Conservation (phyloP, 2,329 filamentous ascomycete species). For the Cercospora zeina region DNA sequence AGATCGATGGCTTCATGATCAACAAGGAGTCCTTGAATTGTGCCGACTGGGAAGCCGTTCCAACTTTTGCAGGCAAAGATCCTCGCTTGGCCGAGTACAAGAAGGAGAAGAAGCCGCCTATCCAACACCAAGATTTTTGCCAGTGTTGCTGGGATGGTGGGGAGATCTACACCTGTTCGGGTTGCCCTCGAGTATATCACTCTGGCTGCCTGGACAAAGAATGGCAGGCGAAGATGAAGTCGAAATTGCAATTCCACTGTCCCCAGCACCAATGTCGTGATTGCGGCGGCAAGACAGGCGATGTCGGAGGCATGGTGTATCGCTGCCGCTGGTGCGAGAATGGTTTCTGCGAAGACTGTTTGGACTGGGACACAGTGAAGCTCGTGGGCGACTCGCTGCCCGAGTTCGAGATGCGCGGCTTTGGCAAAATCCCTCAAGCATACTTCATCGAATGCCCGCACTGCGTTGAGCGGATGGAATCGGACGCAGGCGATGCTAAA, state of each 20-base stretch:
- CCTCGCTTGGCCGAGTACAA: slow-evolving; percentile 53
- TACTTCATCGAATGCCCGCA: slow-evolving; percentile 56
- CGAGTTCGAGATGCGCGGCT: slow-evolving; percentile 56
- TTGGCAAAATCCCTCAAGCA: slow-evolving; percentile 45
- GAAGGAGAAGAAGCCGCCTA: slow-evolving; percentile 50
- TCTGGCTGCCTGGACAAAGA: slow-evolving; percentile 49
- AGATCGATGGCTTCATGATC: slow-evolving; percentile 58
- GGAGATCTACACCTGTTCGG: slow-evolving; percentile 51
- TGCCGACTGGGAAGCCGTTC: slow-evolving; percentile 58
- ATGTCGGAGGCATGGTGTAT: slow-evolving; percentile 53
- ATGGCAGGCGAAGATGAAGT: slow-evolving; percentile 47
- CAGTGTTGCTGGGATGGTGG: slow-evolving; percentile 55
- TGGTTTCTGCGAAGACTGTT: slow-evolving; percentile 61
- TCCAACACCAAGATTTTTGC: slow-evolving; percentile 55
- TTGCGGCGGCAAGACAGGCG: slow-evolving; percentile 54
- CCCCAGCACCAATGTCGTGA: slow-evolving; percentile 57
- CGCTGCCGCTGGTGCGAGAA: slow-evolving; percentile 58
- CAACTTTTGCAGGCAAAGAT: slow-evolving; percentile 58
- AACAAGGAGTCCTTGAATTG: slow-evolving; percentile 58
- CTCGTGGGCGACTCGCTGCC: slow-evolving; percentile 55
- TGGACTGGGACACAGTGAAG: slow-evolving; percentile 54
- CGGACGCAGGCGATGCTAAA: slow-evolving; percentile 30
- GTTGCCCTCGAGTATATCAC: slow-evolving; percentile 59
- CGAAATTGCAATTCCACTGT: slow-evolving; percentile 53
- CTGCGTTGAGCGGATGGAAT: slow-evolving; percentile 46